Percentiles rank a stretch among this genome's conserved stretches.
These are phyloP conservation scores for Lecanoromycetidae sp. DNA, from an alignment of 2,329 filamentous ascomycete species.

Conservation along the genomic window DNA sequence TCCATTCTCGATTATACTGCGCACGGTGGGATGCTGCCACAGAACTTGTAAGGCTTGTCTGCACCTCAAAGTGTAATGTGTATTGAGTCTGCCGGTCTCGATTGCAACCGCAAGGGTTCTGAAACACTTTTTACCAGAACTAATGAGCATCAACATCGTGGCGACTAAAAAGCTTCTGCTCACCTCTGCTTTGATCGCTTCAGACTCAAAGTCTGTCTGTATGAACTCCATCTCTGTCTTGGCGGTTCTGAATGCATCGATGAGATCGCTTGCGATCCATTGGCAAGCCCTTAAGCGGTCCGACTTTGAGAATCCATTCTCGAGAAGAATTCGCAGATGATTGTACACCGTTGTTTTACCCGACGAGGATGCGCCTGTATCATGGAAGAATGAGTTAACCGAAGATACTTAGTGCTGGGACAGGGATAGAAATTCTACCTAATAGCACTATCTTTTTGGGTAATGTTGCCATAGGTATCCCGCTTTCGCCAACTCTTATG, in stretches of 20 bases:
- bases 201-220: not conserved
- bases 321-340: not conserved
- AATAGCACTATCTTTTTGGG: not conserved
- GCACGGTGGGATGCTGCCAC: not conserved
- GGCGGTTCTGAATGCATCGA: not conserved
- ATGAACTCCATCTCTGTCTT: not conserved
- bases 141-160: not conserved
- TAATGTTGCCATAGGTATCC: not conserved
- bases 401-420: not conserved
- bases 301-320: not conserved
- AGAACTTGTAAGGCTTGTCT: not conserved
- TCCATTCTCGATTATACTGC: not conserved
- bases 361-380: not conserved
- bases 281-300: not conserved
- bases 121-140: not conserved
- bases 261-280: not conserved
- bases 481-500: slow-evolving; percentile 1
- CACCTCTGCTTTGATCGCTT: not conserved
- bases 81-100: not conserved
- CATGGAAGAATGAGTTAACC: not conserved
- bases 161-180: too few relatives aligned
- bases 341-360: slow-evolving; percentile 1
- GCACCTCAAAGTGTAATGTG: not conserved
- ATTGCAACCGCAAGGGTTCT: not conserved
- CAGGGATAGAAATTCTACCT: not conserved